Evolutionary conservation across 2,329 filamentous ascomycete genomes (phyloP), one percentile per base, ranked within the genome.

Genomic region (Pseudogymnoascus sp.): DNA sequence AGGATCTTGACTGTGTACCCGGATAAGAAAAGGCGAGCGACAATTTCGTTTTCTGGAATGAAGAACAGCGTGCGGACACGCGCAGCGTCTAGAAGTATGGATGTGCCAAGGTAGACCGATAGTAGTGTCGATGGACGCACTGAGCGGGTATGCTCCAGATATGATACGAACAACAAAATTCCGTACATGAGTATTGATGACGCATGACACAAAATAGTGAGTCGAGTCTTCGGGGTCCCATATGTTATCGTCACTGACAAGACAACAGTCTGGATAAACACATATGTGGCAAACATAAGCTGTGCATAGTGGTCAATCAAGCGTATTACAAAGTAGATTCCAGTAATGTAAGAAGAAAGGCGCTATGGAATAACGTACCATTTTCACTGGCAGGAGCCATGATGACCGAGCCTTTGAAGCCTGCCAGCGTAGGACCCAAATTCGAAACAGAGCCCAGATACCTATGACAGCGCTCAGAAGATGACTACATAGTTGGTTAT

Each of bases 51-150:
- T 3, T 61, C 61, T 12, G 62, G 62, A 5, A 73, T 69, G 4
- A 80, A 69, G 71, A 75, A 80, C 2, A 76, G 63, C 0, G 78
- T 80, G 7, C 80, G 71, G 0, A 70, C 68, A 62, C 76, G 75
- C 0, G 73, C 72, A 2, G 73, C 66, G 37, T 82, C 80, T 22
- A 80, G 71, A 1, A 81, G 65, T 0, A 78, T 64, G 1, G 76
- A 76, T 2, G 79, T 37, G 8, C 75, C 64, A 3, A 81, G 63
- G 58, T 76, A 81, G 9, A 67, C 63, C 14, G 67, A 73, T 11
- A 82, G 66, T 2, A 81, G 59, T 0, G 75, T 68, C 0, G 78
- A 81, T 0, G 78, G 78, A 1, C 76, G 70, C 0, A 69, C 70
- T 1, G 75, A 69, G 12, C 68, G 69, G 11, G 65, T 64, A 62